These are phyloP conservation scores for Heterobasidion occidentale DNA, from an alignment of 1,284 basidiomycete genomes.

Conservation along the genomic window DNA sequence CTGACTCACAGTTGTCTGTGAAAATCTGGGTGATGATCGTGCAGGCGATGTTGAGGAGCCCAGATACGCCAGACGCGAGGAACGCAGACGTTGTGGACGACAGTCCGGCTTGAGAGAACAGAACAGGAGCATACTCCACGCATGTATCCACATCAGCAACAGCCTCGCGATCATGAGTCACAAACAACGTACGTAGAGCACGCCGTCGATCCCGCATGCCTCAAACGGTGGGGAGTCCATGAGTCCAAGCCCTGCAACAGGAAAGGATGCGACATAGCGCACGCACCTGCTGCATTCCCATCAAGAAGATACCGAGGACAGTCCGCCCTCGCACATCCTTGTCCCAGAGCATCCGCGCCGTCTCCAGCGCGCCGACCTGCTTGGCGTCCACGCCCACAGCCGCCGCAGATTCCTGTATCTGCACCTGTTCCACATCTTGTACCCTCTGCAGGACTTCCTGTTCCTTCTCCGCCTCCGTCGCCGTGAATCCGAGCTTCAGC, in stretches of 20 bases:
- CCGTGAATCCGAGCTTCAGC: slow-evolving; percentile 21
- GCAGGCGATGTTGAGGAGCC: slow-evolving; percentile 35
- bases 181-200: slow-evolving; percentile 21
- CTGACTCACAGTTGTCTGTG: slow-evolving; percentile 31
- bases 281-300: slow-evolving; percentile 34
- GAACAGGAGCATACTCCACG: slow-evolving; percentile 37
- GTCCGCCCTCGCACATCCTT: slow-evolving; percentile 29
- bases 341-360: slow-evolving; percentile 19
- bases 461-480: slow-evolving; percentile 22
- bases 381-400: background rate
- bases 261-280: background rate
- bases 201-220: slow-evolving; percentile 28
- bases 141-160: background rate
- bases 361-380: slow-evolving; percentile 7
- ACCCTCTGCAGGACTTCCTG: slow-evolving; percentile 18
- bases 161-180: background rate
- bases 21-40: slow-evolving; percentile 34
- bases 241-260: background rate
- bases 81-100: slow-evolving; percentile 37
- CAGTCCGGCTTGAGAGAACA: slow-evolving; percentile 44
- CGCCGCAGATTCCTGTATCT: background rate
- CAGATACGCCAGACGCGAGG: slow-evolving; percentile 44
- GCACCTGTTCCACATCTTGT: slow-evolving; percentile 5
- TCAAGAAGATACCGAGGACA: slow-evolving; percentile 36
- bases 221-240: background rate